Evolutionary conservation across 2,329 filamentous ascomycete species (phyloP), one percentile per base, ranked within the genome.

Genomic region (Cryphonectria radicalis): DNA sequence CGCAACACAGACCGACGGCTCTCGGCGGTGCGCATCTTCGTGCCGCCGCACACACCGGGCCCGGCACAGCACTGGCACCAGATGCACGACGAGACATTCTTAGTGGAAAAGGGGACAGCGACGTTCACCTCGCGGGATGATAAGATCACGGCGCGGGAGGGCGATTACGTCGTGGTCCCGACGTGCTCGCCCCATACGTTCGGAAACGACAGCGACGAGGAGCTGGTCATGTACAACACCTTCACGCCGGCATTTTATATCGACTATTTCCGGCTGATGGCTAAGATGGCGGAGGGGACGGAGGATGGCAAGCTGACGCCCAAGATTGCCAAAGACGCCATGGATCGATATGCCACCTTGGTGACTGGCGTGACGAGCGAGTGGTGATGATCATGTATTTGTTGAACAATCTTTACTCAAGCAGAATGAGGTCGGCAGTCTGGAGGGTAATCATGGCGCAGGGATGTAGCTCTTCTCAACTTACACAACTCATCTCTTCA

Each of bases 51-150:
- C 28, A 85, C 82, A 0, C 74, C 80, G 0, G 85, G 85, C 1
- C 84, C 86, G 1, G 83, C 83, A 60, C 80, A 83, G 1, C 84
- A 87, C 77, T 88, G 84, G 84, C 85, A 88, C 75, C 84, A 88
- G 74, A 88, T 88, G 86, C 85, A 89, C 78, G 86, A 89, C 74
- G 83, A 87, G 79, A 87, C 85, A 10, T 89, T 89, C 79, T 82
- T 88, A 60, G 81, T 88, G n/a, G 86, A 83, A 0, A 78, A 83
- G 68, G 87, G 87, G 7, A 83, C 78, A 2, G 80, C 88, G 28
- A 83, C 85, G 57, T 88, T 88, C 77, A 84, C 86, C 74, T 81
- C 82, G 17, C 83, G 84, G 0, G 80, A 81, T 70, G 81, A 81
- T 70, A 76, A 81, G 73, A 76, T 86, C 67, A 85, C 88, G 71